A percentile compares a stretch with the other conserved stretches of the same genome.
These are phyloP conservation scores for Scorias spongiosa DNA, from an alignment of 2,329 filamentous ascomycete genomes.

Conservation along the genomic window DNA sequence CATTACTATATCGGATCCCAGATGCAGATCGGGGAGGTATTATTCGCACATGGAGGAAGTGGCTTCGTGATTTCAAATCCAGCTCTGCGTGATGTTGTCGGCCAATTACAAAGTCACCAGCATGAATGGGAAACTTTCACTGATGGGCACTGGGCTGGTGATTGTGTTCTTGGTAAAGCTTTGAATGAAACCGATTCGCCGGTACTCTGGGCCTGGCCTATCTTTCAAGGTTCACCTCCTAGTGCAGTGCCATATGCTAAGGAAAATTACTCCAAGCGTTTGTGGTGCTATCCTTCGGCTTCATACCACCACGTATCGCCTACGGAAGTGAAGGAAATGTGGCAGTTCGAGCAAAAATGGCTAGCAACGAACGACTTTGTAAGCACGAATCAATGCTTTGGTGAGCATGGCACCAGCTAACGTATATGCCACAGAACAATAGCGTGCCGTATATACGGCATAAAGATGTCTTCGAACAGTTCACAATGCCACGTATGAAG, in stretches of 20 bases:
- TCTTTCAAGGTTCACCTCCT: constrained; percentile 14
- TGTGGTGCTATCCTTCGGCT: constrained; percentile 16
- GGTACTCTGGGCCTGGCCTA: constrained; percentile 12
- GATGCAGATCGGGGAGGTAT: constrained; percentile 19
- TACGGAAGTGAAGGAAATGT: constrained; percentile 10
- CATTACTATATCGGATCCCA: constrained; percentile 28
- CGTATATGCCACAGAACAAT: neutral
- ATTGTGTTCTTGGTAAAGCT: constrained; percentile 15
- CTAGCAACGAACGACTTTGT: constrained; percentile 1
- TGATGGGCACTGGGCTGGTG: constrained; percentile 14
- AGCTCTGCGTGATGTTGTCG: constrained; percentile 18
- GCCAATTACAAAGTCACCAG: constrained; percentile 26
- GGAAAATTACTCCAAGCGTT: constrained; percentile 1
- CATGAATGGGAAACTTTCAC: constrained; percentile 14
- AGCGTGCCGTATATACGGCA: constrained; percentile 6
- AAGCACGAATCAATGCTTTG: neutral
- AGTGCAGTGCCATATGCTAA: constrained; percentile 9
- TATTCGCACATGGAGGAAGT: constrained; percentile 25
- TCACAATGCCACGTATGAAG: constrained; percentile 11
- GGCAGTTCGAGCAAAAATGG: constrained; percentile 16
- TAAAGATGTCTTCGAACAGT: constrained; percentile 12
- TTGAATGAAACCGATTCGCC: constrained; percentile 10
- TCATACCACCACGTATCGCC: constrained; percentile 14
- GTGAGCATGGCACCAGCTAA: neutral
- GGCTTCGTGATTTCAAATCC: constrained; percentile 27